Conservation (phyloP, 2,329 filamentous ascomycete species). For the Ceratocystis huliohia region DNA sequence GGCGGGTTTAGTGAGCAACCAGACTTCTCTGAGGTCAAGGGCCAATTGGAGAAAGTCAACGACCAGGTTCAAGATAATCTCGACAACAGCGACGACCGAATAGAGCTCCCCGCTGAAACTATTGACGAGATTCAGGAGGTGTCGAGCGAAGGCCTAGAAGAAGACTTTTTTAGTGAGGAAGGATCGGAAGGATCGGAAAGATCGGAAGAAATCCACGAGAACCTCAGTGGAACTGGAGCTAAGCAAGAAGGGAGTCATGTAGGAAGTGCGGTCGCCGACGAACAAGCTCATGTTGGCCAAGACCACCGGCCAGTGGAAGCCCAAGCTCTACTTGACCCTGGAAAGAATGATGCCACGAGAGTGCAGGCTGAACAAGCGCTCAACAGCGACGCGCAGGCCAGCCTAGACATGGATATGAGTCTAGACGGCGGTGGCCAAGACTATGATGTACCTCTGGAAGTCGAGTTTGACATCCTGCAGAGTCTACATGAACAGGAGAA, state of each 20-base stretch:
- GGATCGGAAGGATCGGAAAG: neutral
- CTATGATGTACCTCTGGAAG: neutral
- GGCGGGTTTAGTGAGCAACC: neutral
- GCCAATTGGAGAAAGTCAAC: neutral
- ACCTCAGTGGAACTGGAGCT: neutral
- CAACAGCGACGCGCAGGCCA: neutral
- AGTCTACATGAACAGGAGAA: neutral
- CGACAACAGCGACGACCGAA: constrained; percentile 2
- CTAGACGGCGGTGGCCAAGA: neutral
- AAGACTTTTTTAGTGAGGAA: neutral
- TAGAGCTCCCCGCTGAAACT: neutral
- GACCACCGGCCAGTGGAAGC: neutral
- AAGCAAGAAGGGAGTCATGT: neutral
- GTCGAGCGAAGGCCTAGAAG: neutral
- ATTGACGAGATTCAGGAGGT: neutral
- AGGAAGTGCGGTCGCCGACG: too few species aligned
- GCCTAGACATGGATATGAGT: neutral
- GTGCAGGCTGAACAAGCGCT: neutral
- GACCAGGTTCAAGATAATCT: neutral
- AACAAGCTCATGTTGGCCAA: neutral
- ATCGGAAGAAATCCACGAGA: neutral
- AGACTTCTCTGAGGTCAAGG: neutral
- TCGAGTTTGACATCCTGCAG: neutral
- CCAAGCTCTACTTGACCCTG: too few species aligned
- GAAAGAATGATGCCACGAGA: too few species aligned